A percentile compares a stretch with the other conserved stretches of the same genome.
Conservation (phyloP, 306 rosid genomes). For the Vachellia pachyceras region DNA sequence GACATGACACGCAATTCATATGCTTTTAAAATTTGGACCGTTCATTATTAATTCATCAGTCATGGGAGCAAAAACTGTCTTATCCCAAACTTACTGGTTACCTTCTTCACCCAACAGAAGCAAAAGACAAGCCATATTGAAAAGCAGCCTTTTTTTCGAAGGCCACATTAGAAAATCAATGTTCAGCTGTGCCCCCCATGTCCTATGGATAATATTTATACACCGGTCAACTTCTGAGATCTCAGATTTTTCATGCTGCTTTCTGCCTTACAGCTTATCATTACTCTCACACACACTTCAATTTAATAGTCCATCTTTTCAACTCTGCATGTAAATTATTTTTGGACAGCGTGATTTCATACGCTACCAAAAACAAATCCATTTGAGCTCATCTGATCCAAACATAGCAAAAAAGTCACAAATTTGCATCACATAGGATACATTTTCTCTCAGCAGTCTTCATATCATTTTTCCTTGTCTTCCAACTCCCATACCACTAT, state of each 20-base stretch:
- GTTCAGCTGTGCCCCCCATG: background rate
- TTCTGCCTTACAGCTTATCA: background rate
- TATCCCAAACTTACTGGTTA: background rate
- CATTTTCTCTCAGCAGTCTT: background rate
- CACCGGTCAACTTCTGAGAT: too few species aligned
- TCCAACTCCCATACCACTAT: background rate
- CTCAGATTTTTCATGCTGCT: background rate
- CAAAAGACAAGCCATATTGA: background rate
- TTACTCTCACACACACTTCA: background rate
- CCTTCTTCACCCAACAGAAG: background rate
- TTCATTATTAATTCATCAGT: background rate
- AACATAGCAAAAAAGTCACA: background rate
- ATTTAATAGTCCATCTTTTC: background rate
- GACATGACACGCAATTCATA: background rate
- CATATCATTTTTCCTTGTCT: background rate
- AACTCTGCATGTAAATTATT: background rate
- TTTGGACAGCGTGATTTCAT: background rate
- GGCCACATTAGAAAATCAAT: background rate
- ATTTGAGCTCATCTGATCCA: background rate
- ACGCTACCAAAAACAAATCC: background rate
- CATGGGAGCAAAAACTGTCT: conserved; percentile 15
- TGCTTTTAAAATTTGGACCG: background rate
- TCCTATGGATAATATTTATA: background rate
- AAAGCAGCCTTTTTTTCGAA: background rate
- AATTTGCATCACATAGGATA: background rate